These are phyloP conservation scores for Fraxinus nigra DNA, from an alignment of 305 asterid species.

Conservation along the genomic window DNA sequence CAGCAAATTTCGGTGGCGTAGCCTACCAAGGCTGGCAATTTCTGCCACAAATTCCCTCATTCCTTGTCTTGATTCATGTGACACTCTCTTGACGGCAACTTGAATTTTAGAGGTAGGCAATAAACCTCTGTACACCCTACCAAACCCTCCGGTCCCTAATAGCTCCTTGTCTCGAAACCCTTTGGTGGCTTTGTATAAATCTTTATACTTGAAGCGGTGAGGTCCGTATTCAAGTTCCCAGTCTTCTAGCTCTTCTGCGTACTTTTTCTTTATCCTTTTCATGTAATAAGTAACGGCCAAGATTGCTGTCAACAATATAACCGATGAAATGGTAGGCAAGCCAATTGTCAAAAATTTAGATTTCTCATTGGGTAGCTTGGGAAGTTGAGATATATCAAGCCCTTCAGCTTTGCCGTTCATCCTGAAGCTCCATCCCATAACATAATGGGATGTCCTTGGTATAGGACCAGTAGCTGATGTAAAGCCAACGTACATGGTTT, in stretches of 20 bases:
- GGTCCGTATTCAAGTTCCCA: no score
- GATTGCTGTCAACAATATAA: no score
- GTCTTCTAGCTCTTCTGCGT: no score
- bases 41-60: no score
- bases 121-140: conserved; percentile 55
- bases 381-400: conserved; percentile 14
- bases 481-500: conserved; percentile 45
- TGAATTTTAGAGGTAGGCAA: conserved; percentile 33
- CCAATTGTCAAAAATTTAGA: conserved; percentile 26
- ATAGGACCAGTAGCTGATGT: conserved; percentile 21
- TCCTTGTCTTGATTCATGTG: no score
- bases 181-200: no score
- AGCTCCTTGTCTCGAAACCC: conserved; percentile 19
- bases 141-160: conserved; percentile 48
- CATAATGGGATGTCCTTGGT: conserved; percentile 33
- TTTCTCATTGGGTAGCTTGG: conserved; percentile 35
- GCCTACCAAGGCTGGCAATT: no score
- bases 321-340: conserved; percentile 26
- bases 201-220: no score
- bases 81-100: conserved; percentile 25
- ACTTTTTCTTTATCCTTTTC: no score
- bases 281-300: no score
- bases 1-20: no score
- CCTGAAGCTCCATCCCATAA: conserved; percentile 49
- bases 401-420: conserved; percentile 27